Evolutionary conservation across 495 filamentous ascomycete genomes (phyloP), one percentile per base, ranked within the genome.

Genomic region (Terfezia claveryi): DNA sequence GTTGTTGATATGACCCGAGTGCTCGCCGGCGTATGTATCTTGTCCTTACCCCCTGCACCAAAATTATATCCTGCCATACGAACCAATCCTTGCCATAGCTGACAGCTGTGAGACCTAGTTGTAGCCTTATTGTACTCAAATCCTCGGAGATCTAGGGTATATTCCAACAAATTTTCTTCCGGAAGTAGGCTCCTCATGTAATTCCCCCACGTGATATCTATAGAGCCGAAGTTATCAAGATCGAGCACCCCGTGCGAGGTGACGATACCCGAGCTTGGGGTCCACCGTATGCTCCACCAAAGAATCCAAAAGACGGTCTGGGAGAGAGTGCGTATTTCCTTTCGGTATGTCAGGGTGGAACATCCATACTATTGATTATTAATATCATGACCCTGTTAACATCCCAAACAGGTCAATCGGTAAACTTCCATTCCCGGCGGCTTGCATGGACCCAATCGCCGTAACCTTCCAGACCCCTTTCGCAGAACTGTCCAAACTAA

Each of bases 261-360:
- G 91, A 98, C 64, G 91, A 98, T 67, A 98, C 91, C 23, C 73
- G 91, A 57, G 87, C 87, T 50, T 98, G 91, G 91, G 91, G 91
- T 1, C 91, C 91, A 23, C 91, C 91, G 36, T 96, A 89, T 70
- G 91, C 91, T 32, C 75, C 76, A 51, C 70, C 75, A 11, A 73
- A 70, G 32, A 68, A 83, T 55, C 85, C n/a, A 51, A 20, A 51
- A 5, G 50, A 12, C 27, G 23, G 85, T 1, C 81, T 83, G 2
- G 91, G 91, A 16, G 91, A 98, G 68, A 92, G 85, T 59, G 92
- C 91, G 8, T 98, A 98, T 67, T 98, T 91, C 61, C 71, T 98
- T 10, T 77, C 79, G 58, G 91, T 94, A 78, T 50, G 74, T 59
- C 56, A 16, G 6, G 16, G 16, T 46, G 41, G 41, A 44, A 46